Percentiles rank a stretch among this genome's conserved stretches.
These are phyloP conservation scores for Cutaneotrichosporon sp. DNA, from an alignment of 1,284 basidiomycete genomes.

Conservation along the genomic window DNA sequence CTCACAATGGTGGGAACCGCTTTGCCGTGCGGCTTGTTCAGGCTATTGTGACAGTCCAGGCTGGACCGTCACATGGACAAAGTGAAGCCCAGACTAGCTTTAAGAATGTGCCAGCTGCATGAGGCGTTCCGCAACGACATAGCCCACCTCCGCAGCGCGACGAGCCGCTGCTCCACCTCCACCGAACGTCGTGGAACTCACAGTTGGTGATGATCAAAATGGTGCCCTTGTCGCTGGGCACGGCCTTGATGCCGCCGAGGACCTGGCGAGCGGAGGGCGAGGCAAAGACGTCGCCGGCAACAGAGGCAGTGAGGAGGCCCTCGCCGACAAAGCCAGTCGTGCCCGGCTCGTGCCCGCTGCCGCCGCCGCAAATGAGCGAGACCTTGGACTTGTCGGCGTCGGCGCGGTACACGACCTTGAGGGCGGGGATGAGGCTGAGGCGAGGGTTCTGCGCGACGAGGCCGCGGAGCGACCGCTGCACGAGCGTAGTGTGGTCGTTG, in stretches of 20 bases:
- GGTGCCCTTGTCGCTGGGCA: constrained; percentile 47
- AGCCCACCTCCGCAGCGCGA: too few species aligned
- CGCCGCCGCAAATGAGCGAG: constrained; percentile 50
- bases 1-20: not conserved
- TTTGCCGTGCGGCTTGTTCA: too few species aligned
- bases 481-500: constrained; percentile 46
- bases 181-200: constrained; percentile 29
- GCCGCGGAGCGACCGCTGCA: constrained; percentile 43
- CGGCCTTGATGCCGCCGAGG: constrained; percentile 48
- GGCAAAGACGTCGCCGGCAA: constrained; percentile 53
- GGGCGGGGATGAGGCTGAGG: constrained; percentile 44
- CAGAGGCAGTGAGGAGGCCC: constrained; percentile 49
- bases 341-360: constrained; percentile 51
- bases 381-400: constrained; percentile 47
- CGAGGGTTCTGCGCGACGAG: constrained; percentile 45
- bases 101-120: too few species aligned
- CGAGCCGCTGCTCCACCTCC: too few species aligned
- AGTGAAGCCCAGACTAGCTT: too few species aligned
- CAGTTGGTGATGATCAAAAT: constrained; percentile 51
- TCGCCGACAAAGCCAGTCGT: constrained; percentile 46
- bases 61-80: too few species aligned
- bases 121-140: too few species aligned
- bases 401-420: constrained; percentile 47
- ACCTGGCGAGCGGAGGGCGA: constrained; percentile 52
- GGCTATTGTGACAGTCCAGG: too few species aligned